Evolutionary conservation across 1,284 basidiomycete genomes (phyloP).

Genomic region (Schizophyllum commune): DNA sequence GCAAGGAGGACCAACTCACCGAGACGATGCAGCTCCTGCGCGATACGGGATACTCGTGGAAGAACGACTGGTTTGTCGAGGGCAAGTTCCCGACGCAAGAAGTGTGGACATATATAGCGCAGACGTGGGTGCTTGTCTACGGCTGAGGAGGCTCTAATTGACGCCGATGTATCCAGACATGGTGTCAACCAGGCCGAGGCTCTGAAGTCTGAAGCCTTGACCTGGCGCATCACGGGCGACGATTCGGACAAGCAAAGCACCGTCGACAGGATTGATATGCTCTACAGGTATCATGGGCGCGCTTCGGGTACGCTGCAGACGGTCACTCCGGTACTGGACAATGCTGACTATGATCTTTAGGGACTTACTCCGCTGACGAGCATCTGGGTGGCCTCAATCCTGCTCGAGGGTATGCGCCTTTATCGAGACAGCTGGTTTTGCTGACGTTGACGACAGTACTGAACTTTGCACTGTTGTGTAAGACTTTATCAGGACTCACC

Average conservation of each 20-base stretch:
- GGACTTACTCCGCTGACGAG: slow-evolving; percentile 32
- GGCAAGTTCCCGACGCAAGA: slow-evolving; percentile 24
- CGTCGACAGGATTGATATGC: slow-evolving; percentile 27
- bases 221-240: slow-evolving; percentile 31
- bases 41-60: slow-evolving; percentile 31
- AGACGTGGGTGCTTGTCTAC: background rate
- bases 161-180: slow-evolving; percentile 15
- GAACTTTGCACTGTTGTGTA: slow-evolving; percentile 32
- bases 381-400: slow-evolving; percentile 31
- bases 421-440: background rate
- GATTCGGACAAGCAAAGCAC: slow-evolving; percentile 27
- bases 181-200: slow-evolving; percentile 34
- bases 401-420: slow-evolving; percentile 24
- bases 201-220: slow-evolving; percentile 32
- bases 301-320: slow-evolving; percentile 20
- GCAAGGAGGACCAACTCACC: slow-evolving; percentile 25
- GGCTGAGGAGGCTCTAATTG: background rate
- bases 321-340: background rate
- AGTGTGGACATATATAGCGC: background rate
- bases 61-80: slow-evolving; percentile 30
- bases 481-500: slow-evolving; percentile 1
- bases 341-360: slow-evolving; percentile 8
- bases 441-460: slow-evolving; percentile 17
- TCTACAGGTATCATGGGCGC: slow-evolving; percentile 30
- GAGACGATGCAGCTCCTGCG: slow-evolving; percentile 32